Percentiles rank a stretch among this genome's conserved stretches.
phyloP scores from a whole-genome alignment of 495 filamentous ascomycete genomes.

The Talaromyces liani region DNA sequence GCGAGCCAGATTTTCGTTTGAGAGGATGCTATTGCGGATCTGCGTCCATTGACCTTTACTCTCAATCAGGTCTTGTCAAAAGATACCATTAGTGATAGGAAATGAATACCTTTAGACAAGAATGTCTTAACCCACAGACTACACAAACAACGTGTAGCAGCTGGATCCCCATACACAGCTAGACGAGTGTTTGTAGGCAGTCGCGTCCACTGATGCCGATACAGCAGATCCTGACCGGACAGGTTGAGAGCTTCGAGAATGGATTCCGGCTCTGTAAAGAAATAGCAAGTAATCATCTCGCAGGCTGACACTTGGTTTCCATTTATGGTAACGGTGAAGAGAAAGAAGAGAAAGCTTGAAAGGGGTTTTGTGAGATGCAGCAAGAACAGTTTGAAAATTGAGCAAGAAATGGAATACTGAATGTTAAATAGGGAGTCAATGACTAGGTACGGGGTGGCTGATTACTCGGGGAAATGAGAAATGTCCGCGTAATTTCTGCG shows the following conservation, averaged over 20 bases:
- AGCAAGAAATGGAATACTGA: too few relatives aligned
- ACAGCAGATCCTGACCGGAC: background rate
- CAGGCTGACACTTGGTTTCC: background rate
- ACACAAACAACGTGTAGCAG: background rate
- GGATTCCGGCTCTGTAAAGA: background rate
- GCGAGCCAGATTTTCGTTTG: slow-evolving; percentile 8
- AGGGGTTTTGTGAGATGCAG: too few relatives aligned
- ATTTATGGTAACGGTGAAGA: background rate
- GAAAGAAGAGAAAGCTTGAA: too few relatives aligned
- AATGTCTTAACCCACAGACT: background rate
- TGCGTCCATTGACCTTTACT: background rate
- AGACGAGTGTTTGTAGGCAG: background rate
- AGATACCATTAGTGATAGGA: background rate
- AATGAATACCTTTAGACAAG: background rate
- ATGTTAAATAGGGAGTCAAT: too few relatives aligned
- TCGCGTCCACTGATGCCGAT: background rate
- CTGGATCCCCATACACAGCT: background rate
- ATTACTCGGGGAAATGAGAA: too few relatives aligned
- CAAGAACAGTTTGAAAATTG: too few relatives aligned
- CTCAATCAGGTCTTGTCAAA: background rate
- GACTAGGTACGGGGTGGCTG: too few relatives aligned
- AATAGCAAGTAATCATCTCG: background rate
- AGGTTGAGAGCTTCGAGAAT: background rate
- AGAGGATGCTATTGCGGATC: background rate
- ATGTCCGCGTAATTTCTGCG: too few relatives aligned